Conservation (phyloP, 1,284 basidiomycete species). For the Stygiomarasmius scandens region DNA sequence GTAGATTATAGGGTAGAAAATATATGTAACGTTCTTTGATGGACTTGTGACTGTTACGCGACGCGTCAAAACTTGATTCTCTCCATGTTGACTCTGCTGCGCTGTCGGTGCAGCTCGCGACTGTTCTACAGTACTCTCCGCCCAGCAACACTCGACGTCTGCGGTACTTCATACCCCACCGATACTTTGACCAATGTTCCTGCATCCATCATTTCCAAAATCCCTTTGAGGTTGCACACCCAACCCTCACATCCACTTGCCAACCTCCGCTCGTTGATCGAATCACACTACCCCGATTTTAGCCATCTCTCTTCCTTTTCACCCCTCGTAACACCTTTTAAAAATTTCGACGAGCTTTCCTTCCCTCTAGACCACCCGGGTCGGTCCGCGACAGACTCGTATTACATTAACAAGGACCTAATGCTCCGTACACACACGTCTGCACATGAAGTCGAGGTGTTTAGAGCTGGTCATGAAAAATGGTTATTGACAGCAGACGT, state of each 20-base stretch:
- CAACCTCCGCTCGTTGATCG: conserved; percentile 85
- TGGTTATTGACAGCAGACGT: conserved; percentile 99
- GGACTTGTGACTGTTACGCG: not conserved
- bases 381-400: conserved; percentile 87
- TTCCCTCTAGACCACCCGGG: conserved; percentile 96
- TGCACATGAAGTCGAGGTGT: conserved; percentile 95
- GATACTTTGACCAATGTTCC: conserved; percentile 89
- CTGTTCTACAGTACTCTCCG: conserved; percentile 5
- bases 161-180: conserved; percentile 62
- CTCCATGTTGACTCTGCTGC: not conserved
- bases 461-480: conserved; percentile 71
- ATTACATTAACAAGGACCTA: conserved; percentile 89
- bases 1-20: conserved; percentile 20
- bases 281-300: conserved; percentile 80
- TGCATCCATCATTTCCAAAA: conserved; percentile 81
- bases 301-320: conserved; percentile 73
- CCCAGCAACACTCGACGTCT: conserved; percentile 42
- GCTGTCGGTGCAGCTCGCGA: conserved; percentile 5
- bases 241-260: conserved; percentile 82
- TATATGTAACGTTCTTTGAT: conserved; percentile 15
- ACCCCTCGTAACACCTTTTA: conserved; percentile 86
- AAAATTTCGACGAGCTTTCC: conserved; percentile 98
- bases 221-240: conserved; percentile 71
- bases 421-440: conserved; percentile 98
- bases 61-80: not conserved